phyloP scores from a whole-genome alignment of 192 early-diverging fungal genomes.

The Backusella westeae region DNA sequence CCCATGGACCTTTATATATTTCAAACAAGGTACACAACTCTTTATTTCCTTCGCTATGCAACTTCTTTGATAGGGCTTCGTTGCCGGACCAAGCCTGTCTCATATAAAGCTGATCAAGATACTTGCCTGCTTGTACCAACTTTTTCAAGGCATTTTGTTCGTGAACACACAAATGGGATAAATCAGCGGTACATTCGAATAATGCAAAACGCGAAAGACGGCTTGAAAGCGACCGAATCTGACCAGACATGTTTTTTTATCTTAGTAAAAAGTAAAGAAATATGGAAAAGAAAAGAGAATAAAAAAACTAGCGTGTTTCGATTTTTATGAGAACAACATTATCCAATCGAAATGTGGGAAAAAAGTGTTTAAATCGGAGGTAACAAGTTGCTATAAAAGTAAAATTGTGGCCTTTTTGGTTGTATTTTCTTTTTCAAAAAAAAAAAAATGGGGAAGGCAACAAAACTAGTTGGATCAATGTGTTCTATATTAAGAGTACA shows the following conservation, averaged over 20 bases:
- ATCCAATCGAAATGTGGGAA: background rate
- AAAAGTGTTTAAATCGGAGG: background rate
- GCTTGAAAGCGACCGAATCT: constrained; percentile 5
- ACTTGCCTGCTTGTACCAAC: constrained; percentile 57
- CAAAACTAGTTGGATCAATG: background rate
- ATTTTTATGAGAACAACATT: background rate
- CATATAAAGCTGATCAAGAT: constrained; percentile 60
- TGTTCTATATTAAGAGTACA: background rate
- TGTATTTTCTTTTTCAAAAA: background rate
- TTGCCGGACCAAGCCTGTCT: constrained; percentile 68
- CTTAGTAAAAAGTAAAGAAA: background rate
- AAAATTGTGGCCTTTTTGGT: background rate
- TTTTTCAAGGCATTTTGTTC: constrained; percentile 63
- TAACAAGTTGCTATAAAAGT: background rate
- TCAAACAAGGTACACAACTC: constrained; percentile 52
- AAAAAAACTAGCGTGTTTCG: background rate
- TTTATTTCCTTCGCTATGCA: constrained; percentile 41
- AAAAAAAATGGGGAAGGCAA: background rate
- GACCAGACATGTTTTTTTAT: constrained; percentile 2
- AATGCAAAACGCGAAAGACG: constrained; percentile 49
- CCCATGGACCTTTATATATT: constrained; percentile 70
- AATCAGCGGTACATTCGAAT: constrained; percentile 53
- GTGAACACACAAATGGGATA: constrained; percentile 52
- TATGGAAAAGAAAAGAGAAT: background rate
- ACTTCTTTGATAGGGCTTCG: constrained; percentile 46